Evolutionary conservation across 176 grass and related monocot genomes (phyloP), one percentile per base, ranked within the genome.

Genomic region (Miscanthus lutarioriparius): DNA sequence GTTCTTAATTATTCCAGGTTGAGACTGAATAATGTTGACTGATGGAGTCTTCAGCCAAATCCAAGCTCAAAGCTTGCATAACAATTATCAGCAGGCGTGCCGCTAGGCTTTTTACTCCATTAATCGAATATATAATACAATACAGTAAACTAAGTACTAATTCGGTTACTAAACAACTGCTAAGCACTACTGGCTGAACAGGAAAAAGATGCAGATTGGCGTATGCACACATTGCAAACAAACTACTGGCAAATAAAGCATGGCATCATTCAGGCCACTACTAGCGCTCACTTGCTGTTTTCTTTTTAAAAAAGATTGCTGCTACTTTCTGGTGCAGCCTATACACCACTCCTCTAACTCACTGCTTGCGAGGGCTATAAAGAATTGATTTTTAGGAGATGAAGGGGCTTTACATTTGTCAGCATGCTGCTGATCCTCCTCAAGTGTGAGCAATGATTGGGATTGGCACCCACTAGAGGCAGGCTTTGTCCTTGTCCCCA

Each of bases 101-200:
- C 17, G 74, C 48, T 78, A 20, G 84, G 74, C 59, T 83, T 80
- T 88, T 84, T 79, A 30, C 44, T 49, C 67, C 88, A 83, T 90
- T 67, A 51, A 53, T 19, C 47, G 47, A 51, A 11, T 22, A 39
- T 45, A 72, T 15, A 79, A 90, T 79, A 79, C 61, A 86, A 51
- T 74, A 72, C 25, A 70, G 6, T 4, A 56, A 54, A 64, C 5
- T 41, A 40, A 71, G 65, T 28, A 40, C 44, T 66, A 19, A 39
- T 84, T 75, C 70, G 25, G 71, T 66, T 77, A 73, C n/a, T 59
- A 72, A 64, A 74, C 53, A 64, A 74, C 53, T 62, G 38, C 27
- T 70, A 72, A 82, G 66, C 59, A 67, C 79, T 81, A 70, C 79
- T 81, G 70, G 19, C 14, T 67, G 26, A 81, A 67, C 56, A 72